Evolutionary conservation across 352 stramenopile genomes (phyloP).

Genomic region (Phytophthora melonis): DNA sequence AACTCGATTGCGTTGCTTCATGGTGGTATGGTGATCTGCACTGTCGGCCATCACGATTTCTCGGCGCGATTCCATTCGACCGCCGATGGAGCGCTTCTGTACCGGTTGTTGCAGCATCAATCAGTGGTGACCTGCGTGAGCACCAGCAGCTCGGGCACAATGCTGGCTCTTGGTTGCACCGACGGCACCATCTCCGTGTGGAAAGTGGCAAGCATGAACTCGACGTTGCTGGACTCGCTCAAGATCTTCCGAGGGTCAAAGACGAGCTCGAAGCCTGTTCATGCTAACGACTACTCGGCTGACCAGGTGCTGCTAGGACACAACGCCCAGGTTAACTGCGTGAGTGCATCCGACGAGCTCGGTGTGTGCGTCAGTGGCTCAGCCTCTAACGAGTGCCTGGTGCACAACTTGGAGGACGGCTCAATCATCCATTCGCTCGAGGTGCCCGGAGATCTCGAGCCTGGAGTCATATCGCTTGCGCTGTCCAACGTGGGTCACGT

Average conservation of each 20-base stretch:
- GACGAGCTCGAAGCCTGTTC: constrained; percentile 59
- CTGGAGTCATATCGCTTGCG: constrained; percentile 62
- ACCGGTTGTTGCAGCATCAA: constrained; percentile 78
- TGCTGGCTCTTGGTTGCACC: constrained; percentile 64
- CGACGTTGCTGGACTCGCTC: constrained; percentile 76
- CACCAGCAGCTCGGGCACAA: constrained; percentile 52
- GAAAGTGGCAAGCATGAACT: constrained; percentile 74
- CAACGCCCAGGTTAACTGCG: constrained; percentile 65
- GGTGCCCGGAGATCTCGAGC: constrained; percentile 53
- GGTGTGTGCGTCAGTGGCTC: constrained; percentile 80
- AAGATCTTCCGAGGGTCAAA: constrained; percentile 79
- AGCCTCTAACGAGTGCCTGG: constrained; percentile 69
- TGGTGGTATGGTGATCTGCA: constrained; percentile 63
- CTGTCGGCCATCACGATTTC: constrained; percentile 78
- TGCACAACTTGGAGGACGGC: constrained; percentile 71
- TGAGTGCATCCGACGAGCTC: constrained; percentile 76
- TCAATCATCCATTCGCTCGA: constrained; percentile 68
- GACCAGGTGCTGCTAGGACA: constrained; percentile 84
- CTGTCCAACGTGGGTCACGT: constrained; percentile 77
- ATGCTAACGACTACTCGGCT: constrained; percentile 78
- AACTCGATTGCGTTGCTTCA: constrained; percentile 64
- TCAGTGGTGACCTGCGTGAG: constrained; percentile 73
- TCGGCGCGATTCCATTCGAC: constrained; percentile 81
- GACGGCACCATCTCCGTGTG: constrained; percentile 86
- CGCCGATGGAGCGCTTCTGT: constrained; percentile 72